phyloP scores from a whole-genome alignment of 1,284 basidiomycete species.

The Irpex sp. region DNA sequence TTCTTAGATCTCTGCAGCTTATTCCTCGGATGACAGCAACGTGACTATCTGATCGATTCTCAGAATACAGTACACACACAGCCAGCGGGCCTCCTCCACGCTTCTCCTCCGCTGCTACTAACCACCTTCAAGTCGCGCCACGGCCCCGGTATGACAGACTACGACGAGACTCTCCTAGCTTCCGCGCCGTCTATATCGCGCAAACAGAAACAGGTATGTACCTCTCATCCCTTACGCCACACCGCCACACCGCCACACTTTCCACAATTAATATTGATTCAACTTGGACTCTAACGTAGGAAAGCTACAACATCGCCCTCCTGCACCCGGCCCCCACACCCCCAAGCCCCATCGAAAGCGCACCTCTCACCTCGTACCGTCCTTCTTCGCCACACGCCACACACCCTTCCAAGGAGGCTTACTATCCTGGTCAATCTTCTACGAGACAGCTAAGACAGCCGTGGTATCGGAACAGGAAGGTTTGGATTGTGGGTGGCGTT shows the following conservation, averaged over 20 bases:
- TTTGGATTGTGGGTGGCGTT: background rate
- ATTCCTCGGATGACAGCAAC: background rate
- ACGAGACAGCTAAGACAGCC: background rate
- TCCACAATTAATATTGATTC: background rate
- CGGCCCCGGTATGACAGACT: background rate
- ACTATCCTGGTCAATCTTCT: background rate
- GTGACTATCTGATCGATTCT: background rate
- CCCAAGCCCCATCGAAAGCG: background rate
- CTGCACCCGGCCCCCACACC: background rate
- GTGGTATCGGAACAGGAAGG: background rate
- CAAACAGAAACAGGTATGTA: background rate
- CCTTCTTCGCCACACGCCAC: background rate
- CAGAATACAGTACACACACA: too few species aligned
- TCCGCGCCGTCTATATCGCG: background rate
- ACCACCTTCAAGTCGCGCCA: background rate
- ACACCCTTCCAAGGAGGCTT: background rate
- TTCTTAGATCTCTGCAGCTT: background rate
- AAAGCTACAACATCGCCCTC: background rate
- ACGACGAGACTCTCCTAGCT: background rate
- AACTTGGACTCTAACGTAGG: too few species aligned
- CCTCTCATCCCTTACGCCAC: background rate
- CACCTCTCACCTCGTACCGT: background rate
- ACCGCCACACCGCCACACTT: too few species aligned
- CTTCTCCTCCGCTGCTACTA: background rate
- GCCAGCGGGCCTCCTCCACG: too few species aligned